Percentiles rank a stretch among this genome's conserved stretches.
Evolutionary conservation across 768 basidiomycete genomes (phyloP).

Genomic region (Lactifluus echinatus): DNA sequence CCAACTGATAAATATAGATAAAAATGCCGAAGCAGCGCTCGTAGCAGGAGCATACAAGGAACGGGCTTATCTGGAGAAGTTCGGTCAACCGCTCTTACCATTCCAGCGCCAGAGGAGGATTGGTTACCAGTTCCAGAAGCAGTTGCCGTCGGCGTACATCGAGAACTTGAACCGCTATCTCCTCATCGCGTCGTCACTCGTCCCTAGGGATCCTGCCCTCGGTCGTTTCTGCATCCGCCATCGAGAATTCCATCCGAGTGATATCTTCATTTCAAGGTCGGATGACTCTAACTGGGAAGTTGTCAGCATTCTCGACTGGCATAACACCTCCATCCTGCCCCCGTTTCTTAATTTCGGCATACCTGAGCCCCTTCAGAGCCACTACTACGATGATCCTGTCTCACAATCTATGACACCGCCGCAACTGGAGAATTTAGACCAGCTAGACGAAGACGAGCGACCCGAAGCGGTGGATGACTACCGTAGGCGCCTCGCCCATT

Average conservation of each 20-base stretch:
- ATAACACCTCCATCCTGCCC: constrained; percentile 47
- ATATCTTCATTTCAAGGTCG: constrained; percentile 41
- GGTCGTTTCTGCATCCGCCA: constrained; percentile 40
- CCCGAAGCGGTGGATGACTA: constrained; percentile 30
- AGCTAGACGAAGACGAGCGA: constrained; percentile 34
- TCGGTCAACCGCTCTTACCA: constrained; percentile 41
- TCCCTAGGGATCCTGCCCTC: constrained; percentile 34
- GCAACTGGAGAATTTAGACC: constrained; percentile 35
- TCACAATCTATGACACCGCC: constrained; percentile 34
- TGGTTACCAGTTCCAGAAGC: constrained; percentile 37
- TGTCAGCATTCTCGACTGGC: constrained; percentile 44
- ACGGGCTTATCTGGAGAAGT: constrained; percentile 38
- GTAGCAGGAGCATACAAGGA: constrained; percentile 38
- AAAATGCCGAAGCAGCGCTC: constrained; percentile 36
- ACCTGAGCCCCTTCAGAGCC: constrained; percentile 39
- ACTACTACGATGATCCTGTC: constrained; percentile 36
- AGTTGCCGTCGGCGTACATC: constrained; percentile 37
- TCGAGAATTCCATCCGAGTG: constrained; percentile 35
- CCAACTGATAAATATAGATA: constrained; percentile 33
- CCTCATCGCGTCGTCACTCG: constrained; percentile 38
- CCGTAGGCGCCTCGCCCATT: constrained; percentile 41
- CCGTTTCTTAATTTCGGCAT: constrained; percentile 40
- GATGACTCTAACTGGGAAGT: constrained; percentile 35
- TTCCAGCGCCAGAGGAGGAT: constrained; percentile 36
- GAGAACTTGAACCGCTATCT: constrained; percentile 43